phyloP scores from a whole-genome alignment of 31 red algal species.

The Asparagopsis taxiformis region DNA sequence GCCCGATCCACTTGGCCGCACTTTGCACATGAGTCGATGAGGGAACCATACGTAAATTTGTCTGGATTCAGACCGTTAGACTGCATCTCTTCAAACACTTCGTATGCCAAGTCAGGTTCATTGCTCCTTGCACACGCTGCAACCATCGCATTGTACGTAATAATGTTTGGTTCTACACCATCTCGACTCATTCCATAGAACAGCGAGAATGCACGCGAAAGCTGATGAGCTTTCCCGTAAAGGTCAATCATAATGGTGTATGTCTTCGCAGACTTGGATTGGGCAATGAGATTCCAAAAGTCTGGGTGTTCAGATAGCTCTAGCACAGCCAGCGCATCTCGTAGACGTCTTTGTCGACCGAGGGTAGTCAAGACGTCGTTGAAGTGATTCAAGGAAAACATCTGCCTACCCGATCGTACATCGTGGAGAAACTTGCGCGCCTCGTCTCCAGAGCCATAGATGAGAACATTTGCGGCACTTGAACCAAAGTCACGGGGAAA shows the following conservation, averaged over 20 bases:
- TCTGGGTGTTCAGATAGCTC: constrained; percentile 29
- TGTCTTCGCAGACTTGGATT: constrained; percentile 41
- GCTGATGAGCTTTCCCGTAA: constrained; percentile 48
- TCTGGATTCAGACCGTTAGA: constrained; percentile 48
- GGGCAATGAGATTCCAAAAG: constrained; percentile 5
- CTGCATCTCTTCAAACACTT: constrained; percentile 71
- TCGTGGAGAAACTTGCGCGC: constrained; percentile 7
- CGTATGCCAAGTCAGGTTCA: constrained; percentile 61
- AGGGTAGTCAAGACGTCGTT: constrained; percentile 33
- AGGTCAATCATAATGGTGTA: constrained; percentile 81
- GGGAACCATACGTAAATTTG: constrained; percentile 66
- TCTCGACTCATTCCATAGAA: constrained; percentile 60
- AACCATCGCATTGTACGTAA: constrained; percentile 86
- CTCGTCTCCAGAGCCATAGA: constrained; percentile 9
- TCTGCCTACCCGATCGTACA: constrained; percentile 24
- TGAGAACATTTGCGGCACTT: neutral
- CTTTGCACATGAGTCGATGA: constrained; percentile 65
- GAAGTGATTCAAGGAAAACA: constrained; percentile 29
- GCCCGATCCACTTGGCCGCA: constrained; percentile 54
- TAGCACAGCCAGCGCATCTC: constrained; percentile 28
- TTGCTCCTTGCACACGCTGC: constrained; percentile 55
- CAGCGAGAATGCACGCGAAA: constrained; percentile 62
- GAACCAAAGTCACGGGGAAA: no score
- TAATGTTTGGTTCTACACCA: constrained; percentile 52
- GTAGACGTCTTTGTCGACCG: constrained; percentile 10